Evolutionary conservation across 441 rosid species (phyloP), one percentile per base, ranked within the genome.

Genomic region (Erysimum cheiri): DNA sequence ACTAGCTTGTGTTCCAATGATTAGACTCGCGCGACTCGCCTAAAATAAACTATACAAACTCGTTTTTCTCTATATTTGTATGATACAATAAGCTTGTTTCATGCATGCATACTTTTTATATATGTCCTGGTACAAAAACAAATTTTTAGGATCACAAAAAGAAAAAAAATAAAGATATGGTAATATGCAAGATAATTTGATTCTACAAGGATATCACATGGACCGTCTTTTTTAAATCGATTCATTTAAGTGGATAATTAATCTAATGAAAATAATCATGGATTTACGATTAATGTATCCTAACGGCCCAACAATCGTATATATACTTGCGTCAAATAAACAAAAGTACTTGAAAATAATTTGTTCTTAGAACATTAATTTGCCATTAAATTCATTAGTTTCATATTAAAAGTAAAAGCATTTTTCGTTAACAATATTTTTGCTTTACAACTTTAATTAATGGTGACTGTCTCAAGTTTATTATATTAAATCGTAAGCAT

Each of bases 361-460:
- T n/a, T n/a, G 8, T 47, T 46, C 3, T 4, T 4, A 4, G 15
- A 48, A 8, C 33, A 24, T 10, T 64, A 37, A 29, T 39, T 22
- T 37, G 13, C 43, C 13, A 28, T 26, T 28, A 14, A 15, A 32
- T 13, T 54, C 63, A 19, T 13, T 43, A 24, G 24, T 41, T 67
- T 22, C 24, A 28, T 52, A 31, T 50, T 41, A 43, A 28, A 66
- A 13, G 46, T 13, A 36, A 46, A 69, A 36, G 50, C 49, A 56
- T 37, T 17, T 60, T 26, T 40, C 3, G n/a, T 12, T 60, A 39
- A 17, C 33, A 50, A 19, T 49, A 39, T 49, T 60, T 49, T 50
- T 50, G 35, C 60, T 70, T 70, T 60, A 50, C 67, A 70, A 60
- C 60, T 49, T 49, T n/a, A 12, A 13, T 26, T 49, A 35, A 49